Evolutionary conservation across 768 basidiomycete species (phyloP), one percentile per base, ranked within the genome.

Genomic region (Boletales sp.): DNA sequence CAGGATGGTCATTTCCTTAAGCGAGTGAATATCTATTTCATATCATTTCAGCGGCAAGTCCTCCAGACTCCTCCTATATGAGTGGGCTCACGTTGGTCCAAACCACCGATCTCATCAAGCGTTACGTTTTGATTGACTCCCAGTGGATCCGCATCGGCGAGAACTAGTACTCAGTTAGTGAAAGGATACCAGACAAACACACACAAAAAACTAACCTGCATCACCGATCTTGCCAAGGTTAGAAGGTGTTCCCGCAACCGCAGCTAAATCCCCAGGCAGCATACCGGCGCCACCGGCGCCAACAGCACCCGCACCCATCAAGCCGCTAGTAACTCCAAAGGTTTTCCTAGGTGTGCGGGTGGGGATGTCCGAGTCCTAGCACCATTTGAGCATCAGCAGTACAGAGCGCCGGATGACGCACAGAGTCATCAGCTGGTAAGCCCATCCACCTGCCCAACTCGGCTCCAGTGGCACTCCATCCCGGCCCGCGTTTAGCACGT

Each of bases 1-100:
- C 0, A 99, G 78, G 9, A 97, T 76, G 0, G 97, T 97, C 97
- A 99, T 98, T 66, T 99, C 97, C 71, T 97, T 98, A 51, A 98
- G 72, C 8, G 93, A 88, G 62, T 95, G 92, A 48, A 99, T 95
- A 59, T 99, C 92, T 94, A 8, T 44, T 48, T 24, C 44, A 43
- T 34, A 37, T 36, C 40, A 53, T 27, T 17, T 58, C 21, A 44
- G 42, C 40, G 17, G 49, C 19, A 13, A 43, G 34, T 12, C 11
- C 11, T 14, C 12, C 8, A 15, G 34, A 2, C 9, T 31, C 37
- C 19, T 36, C 40, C 38, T 19, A 40, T 35, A 37, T 12, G 29
- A 43, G 12, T 8, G 27, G 41, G 84, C 63, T 64, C 60, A 94
- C 93, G 95, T 47, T 92, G 89, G 59, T 97, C 94, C 36, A 99